These are phyloP conservation scores for Theobroma cacao DNA, from an alignment of 345 rosid genomes.

Conservation along the genomic window DNA sequence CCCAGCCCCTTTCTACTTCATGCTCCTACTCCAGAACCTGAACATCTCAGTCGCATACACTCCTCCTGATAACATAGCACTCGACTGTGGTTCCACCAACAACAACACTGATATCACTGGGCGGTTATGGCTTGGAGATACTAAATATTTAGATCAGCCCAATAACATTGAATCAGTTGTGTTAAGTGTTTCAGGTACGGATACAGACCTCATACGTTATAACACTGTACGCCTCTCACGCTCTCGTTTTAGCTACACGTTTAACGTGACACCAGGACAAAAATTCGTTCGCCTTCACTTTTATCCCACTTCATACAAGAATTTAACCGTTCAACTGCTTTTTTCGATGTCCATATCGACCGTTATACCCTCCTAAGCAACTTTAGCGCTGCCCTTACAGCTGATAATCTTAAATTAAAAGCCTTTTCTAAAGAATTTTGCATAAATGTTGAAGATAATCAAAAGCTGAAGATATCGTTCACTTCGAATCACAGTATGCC, in stretches of 20 bases:
- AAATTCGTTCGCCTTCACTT: constrained; percentile 32
- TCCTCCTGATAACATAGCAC: not conserved
- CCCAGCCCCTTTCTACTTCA: no score
- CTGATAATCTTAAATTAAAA: not conserved
- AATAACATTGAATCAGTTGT: not conserved
- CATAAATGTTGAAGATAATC: not conserved
- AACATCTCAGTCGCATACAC: no score
- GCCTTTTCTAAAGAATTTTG: constrained; percentile 10
- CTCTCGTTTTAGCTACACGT: constrained; percentile 18
- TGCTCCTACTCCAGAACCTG: no score
- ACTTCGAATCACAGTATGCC: constrained; percentile 6
- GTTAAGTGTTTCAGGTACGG: not conserved
- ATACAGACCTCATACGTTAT: no score
- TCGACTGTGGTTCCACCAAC: constrained; percentile 2
- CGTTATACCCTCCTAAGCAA: constrained; percentile 26
- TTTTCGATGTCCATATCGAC: constrained; percentile 22
- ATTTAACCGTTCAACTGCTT: not conserved
- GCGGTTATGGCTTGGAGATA: constrained; percentile 9
- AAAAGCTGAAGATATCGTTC: constrained; percentile 29
- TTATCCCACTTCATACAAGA: constrained; percentile 12
- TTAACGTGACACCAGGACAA: constrained; percentile 23
- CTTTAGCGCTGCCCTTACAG: constrained; percentile 26
- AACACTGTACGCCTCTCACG: constrained; percentile 26
- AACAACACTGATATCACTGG: no score
- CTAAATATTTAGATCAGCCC: no score